A percentile compares a stretch with the other conserved stretches of the same genome.
Conservation (phyloP, 139 green algal genomes). For the Mychonastes homosphaera region DNA sequence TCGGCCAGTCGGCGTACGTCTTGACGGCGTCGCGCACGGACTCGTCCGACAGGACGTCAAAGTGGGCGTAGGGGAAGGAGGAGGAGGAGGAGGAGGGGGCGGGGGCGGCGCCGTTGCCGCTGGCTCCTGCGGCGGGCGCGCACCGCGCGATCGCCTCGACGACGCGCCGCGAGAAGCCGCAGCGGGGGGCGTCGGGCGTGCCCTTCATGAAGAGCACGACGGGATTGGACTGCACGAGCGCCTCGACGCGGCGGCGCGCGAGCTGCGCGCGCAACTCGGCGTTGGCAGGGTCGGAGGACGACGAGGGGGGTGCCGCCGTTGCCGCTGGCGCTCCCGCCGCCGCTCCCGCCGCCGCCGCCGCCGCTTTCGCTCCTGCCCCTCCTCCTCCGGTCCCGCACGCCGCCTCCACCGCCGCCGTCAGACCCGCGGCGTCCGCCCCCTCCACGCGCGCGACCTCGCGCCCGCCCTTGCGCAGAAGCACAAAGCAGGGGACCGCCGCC, state of each 20-base stretch:
- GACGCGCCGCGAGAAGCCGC: slow-evolving; percentile 59
- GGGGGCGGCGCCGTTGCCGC: slow-evolving; percentile 29
- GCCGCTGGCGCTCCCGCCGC: slow-evolving; percentile 8
- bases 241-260: too few species aligned
- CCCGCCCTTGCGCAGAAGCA: slow-evolving; percentile 42
- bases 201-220: slow-evolving; percentile 55
- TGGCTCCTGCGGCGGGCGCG: too few species aligned
- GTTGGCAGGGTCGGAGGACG: too few species aligned
- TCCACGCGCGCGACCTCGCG: slow-evolving; percentile 57
- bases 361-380: neutral
- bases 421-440: slow-evolving; percentile 54
- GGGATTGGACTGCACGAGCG: neutral
- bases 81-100: too few species aligned
- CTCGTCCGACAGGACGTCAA: slow-evolving; percentile 61
- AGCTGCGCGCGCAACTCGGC: neutral
- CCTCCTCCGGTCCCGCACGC: slow-evolving; percentile 15
- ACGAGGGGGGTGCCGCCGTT: too few species aligned
- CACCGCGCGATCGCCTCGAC: too few species aligned
- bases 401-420: slow-evolving; percentile 44
- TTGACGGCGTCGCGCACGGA: too few species aligned
- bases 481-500: slow-evolving; percentile 61
- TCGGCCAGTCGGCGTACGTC: too few species aligned
- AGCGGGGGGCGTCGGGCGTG: slow-evolving; percentile 44
- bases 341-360: slow-evolving; percentile 1
- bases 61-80: slow-evolving; percentile 47